A percentile compares a stretch with the other conserved stretches of the same genome.
phyloP scores from a whole-genome alignment of 805 yeast species.

The Maudiozyma serrabonitensis region DNA sequence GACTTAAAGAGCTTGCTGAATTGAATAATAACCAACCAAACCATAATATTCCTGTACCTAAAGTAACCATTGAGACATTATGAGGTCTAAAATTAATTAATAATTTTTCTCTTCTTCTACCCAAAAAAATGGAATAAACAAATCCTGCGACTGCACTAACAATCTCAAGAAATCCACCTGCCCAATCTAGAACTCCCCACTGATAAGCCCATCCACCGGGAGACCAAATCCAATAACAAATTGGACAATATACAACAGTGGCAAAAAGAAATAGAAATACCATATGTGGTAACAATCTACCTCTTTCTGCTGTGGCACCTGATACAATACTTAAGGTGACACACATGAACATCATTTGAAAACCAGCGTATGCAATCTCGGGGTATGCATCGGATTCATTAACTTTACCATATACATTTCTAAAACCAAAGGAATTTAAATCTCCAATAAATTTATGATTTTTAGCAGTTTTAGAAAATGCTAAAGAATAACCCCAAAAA shows the following conservation, averaged over 20 bases:
- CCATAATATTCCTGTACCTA: slow-evolving; percentile 83
- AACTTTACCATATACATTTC: slow-evolving; percentile 48
- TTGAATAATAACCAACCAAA: slow-evolving; percentile 96
- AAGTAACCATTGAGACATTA: slow-evolving; percentile 80
- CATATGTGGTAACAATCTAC: slow-evolving; percentile 76
- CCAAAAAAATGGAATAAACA: slow-evolving; percentile 71
- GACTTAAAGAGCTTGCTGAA: slow-evolving; percentile 79
- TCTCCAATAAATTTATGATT: slow-evolving; percentile 83
- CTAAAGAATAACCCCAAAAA: slow-evolving; percentile 95
- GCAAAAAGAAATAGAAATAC: slow-evolving; percentile 81
- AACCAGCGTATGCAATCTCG: slow-evolving; percentile 72
- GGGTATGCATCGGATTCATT: slow-evolving; percentile 41
- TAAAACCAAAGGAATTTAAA: slow-evolving; percentile 70
- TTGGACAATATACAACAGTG: slow-evolving; percentile 85
- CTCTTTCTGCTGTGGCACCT: slow-evolving; percentile 91
- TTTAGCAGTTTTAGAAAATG: slow-evolving; percentile 65
- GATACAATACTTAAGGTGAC: slow-evolving; percentile 88
- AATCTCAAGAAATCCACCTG: slow-evolving; percentile 96
- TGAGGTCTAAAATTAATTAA: slow-evolving; percentile 90
- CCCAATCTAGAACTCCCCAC: slow-evolving; percentile 92
- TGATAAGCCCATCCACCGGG: slow-evolving; percentile 85
- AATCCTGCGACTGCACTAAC: slow-evolving; percentile 86
- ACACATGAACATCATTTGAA: slow-evolving; percentile 84
- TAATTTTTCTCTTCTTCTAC: slow-evolving; percentile 64
- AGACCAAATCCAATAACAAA: slow-evolving; percentile 96